Base-by-base conservation (phyloP, 352 stramenopile species). In the Phytopythium vexans region DNA sequence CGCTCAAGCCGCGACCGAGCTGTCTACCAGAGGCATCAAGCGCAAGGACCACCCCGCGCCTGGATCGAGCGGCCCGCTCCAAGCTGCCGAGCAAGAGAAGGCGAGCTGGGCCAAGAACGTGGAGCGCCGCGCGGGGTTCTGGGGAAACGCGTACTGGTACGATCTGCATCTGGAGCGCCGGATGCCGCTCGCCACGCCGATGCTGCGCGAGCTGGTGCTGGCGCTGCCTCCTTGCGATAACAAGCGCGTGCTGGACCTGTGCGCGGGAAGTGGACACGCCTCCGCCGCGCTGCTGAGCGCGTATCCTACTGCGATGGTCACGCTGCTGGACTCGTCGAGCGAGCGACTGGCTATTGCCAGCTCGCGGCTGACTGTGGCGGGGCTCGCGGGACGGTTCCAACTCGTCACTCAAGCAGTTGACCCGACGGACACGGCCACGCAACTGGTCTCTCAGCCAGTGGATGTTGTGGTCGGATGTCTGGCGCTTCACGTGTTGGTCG, bases 61-160 rank as follows among this genome's bases (percentile, higher is more conserved):
- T 44, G 40, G 40, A 5, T 27, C n/a, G n/a, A 44, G 6, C 31
- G 40, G 40, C 16, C 3, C 40, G 31, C n/a, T 44, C 48, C 5
- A 21, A 16, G 49, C 4, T 7, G 49, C 10, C 32, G 11, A 12
- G 0, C 9, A 39, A 41, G 39, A 55, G 15, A 48, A 56, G 11
- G 58, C 52, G 58, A 81, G 60, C 44, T 89, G 79, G 79, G 27
- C 54, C 14, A 72, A 56, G n/a, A 90, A 90, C 49, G 56, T 90
- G n/a, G 55, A 80, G 41, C 75, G 73, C 6, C 68, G 71, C 8
- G 70, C 75, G 6, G 82, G 82, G 9, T 92, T 92, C 49, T 92
- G 80, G 79, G 75, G 76, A 21, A 74, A 92, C 39, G 73, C 80
- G 14, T 72, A 74, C 54, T 92, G 82, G 82, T 92, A 92, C 65